Conservation (phyloP, 1,139 yeast genomes). For the Starmera stellimalicola region DNA sequence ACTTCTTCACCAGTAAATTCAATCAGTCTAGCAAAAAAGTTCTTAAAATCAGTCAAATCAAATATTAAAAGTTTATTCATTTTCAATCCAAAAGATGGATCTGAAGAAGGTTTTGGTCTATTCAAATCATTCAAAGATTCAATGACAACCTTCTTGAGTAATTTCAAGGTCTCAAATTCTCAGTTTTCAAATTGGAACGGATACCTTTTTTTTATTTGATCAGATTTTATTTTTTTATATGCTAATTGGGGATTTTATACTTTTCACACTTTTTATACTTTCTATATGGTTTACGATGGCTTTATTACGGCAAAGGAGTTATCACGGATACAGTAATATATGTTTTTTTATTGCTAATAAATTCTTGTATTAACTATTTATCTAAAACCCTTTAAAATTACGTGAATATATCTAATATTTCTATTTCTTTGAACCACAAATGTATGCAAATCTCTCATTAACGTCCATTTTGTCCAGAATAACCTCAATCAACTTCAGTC, state of each 20-base stretch:
- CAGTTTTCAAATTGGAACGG: background rate
- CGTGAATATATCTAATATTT: too few species aligned
- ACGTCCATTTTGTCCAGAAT: slow-evolving; percentile 49
- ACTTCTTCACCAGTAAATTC: background rate
- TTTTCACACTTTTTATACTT: background rate
- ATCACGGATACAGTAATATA: too few species aligned
- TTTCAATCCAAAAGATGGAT: background rate
- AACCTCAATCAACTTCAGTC: slow-evolving; percentile 49
- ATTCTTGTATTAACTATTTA: too few species aligned
- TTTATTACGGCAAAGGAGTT: too few species aligned
- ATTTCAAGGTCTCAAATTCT: background rate
- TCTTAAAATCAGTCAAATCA: background rate
- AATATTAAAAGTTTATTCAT: background rate
- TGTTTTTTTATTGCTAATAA: too few species aligned
- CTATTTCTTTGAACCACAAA: slow-evolving; percentile 1
- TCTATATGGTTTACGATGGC: too few species aligned
- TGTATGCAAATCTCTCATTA: slow-evolving; percentile 40
- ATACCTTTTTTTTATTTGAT: background rate
- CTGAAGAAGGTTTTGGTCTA: background rate
- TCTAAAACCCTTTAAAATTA: too few species aligned
- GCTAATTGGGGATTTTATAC: too few species aligned
- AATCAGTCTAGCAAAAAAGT: too few species aligned
- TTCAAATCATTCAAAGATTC: background rate
- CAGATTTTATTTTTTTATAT: too few species aligned
- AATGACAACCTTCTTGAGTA: background rate